phyloP scores from a whole-genome alignment of 2,329 filamentous ascomycete species.

The Sclerotinia subarctica region DNA sequence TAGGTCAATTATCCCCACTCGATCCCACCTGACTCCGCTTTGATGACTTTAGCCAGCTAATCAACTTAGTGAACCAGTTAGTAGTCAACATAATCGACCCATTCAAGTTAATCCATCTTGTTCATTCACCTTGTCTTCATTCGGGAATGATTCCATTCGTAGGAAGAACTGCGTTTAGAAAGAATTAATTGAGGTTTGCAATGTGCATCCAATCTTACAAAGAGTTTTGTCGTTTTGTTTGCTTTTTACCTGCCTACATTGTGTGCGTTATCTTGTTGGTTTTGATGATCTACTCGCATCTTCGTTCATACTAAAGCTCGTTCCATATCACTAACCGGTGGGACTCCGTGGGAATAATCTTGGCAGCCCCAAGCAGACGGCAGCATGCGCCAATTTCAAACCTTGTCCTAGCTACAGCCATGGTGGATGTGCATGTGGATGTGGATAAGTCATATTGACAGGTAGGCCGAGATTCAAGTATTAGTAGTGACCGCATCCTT shows the following conservation, averaged over 20 bases:
- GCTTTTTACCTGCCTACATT: not conserved
- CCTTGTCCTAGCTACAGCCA: slow-evolving; percentile 3
- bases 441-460: not conserved
- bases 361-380: slow-evolving; percentile 8
- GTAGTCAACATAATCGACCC: not conserved
- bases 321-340: not conserved
- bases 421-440: not conserved
- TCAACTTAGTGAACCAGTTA: not conserved
- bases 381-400: not conserved
- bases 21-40: not conserved
- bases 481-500: slow-evolving; percentile 1
- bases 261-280: not conserved
- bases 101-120: not conserved
- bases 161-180: not conserved
- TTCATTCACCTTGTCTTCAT: not conserved
- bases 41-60: slow-evolving; percentile 3
- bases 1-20: not conserved
- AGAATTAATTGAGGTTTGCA: not conserved
- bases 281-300: not conserved
- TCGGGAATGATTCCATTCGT: not conserved
- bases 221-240: not conserved
- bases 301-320: not conserved
- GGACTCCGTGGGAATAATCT: not conserved
- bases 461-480: slow-evolving; percentile 4
- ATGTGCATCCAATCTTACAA: not conserved